phyloP scores from a whole-genome alignment of 306 rosid genomes.

The Citrullus mucosospermus region DNA sequence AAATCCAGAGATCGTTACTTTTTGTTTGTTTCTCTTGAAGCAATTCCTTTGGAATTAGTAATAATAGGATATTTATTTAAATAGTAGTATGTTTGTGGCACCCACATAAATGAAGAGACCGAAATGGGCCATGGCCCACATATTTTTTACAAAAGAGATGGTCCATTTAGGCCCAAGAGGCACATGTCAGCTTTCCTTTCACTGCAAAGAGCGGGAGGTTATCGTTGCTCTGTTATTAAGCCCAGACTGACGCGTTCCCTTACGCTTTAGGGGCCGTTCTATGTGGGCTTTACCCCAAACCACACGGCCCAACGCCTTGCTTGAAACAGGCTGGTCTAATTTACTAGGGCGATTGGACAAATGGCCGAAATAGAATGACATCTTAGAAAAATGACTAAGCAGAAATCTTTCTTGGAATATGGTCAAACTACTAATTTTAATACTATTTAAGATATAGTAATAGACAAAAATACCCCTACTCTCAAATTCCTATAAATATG shows the following conservation, averaged over 20 bases:
- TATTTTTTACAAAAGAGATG: background rate
- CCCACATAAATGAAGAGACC: too few relatives aligned
- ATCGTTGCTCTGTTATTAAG: slow-evolving; percentile 20
- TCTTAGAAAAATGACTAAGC: too few relatives aligned
- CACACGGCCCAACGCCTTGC: background rate
- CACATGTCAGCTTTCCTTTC: slow-evolving; percentile 7
- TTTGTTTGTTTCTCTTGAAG: background rate
- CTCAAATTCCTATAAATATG: too few relatives aligned
- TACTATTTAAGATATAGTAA: too few relatives aligned
- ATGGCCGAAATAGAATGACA: too few relatives aligned
- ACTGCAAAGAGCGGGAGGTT: slow-evolving; percentile 14
- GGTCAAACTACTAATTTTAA: too few relatives aligned
- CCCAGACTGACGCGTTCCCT: slow-evolving; percentile 24
- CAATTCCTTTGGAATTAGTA: background rate
- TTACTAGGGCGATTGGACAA: too few relatives aligned
- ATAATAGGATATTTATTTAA: background rate
- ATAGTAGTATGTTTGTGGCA: too few relatives aligned
- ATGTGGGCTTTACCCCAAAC: background rate
- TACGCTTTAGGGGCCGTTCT: background rate
- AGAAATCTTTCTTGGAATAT: too few relatives aligned
- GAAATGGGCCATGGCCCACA: background rate
- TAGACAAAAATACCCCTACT: too few relatives aligned
- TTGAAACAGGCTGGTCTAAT: background rate
- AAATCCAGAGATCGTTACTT: background rate
- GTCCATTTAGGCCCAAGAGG: background rate